A percentile compares a stretch with the other conserved stretches of the same genome.
Evolutionary conservation across 73 alveolate genomes (phyloP).

Genomic region (Paramecium sexaurelia): DNA sequence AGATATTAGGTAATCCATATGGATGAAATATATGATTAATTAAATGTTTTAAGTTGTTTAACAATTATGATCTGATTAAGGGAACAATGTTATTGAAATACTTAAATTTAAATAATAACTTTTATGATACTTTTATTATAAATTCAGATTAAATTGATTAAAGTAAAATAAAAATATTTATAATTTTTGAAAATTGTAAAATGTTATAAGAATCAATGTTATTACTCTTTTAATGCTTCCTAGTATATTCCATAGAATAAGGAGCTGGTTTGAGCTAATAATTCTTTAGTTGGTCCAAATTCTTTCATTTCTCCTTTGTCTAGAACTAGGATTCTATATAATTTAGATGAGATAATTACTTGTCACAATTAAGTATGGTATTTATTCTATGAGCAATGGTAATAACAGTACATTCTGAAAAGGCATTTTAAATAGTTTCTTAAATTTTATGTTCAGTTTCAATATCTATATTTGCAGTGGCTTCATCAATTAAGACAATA

Average conservation of each 20-base stretch:
- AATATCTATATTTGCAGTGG: constrained; percentile 90
- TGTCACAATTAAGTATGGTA: constrained; percentile 76
- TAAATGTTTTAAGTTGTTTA: too few relatives aligned
- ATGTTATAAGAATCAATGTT: not conserved
- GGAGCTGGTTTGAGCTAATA: not conserved
- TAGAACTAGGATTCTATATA: constrained; percentile 58
- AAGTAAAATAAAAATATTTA: too few relatives aligned
- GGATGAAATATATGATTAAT: too few relatives aligned
- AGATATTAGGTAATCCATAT: too few relatives aligned
- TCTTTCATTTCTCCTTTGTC: constrained; percentile 68
- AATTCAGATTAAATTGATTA: too few relatives aligned
- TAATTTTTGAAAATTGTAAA: too few relatives aligned
- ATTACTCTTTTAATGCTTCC: not conserved
- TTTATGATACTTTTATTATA: too few relatives aligned
- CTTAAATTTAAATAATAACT: too few relatives aligned
- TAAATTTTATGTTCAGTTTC: constrained; percentile 84
- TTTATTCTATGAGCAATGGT: constrained; percentile 85
- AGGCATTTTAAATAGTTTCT: constrained; percentile 69
- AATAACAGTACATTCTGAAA: constrained; percentile 75
- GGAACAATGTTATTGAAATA: too few relatives aligned
- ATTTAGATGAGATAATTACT: not conserved
- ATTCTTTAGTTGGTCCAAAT: not conserved
- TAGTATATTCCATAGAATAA: not conserved
- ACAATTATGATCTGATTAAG: too few relatives aligned
- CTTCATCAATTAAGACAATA: constrained; percentile 90